Conservation (phyloP, 306 rosid species). For the Dicorynia guianensis region DNA sequence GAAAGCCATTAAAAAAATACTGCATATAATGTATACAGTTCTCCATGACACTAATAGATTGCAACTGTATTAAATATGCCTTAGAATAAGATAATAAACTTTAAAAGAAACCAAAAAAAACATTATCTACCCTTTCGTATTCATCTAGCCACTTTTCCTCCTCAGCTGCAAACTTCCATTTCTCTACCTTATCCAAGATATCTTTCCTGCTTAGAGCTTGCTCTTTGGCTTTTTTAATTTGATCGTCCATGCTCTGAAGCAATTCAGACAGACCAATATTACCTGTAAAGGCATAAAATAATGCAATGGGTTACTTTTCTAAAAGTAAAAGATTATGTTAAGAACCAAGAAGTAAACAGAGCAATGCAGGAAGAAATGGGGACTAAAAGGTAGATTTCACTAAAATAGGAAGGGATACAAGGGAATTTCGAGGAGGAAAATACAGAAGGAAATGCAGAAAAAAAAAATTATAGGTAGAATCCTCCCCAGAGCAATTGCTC, state of each 20-base stretch:
- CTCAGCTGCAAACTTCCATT: slow-evolving; percentile 82
- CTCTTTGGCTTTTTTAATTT: slow-evolving; percentile 79
- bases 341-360: too few species aligned
- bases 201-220: slow-evolving; percentile 90
- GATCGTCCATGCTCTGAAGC: slow-evolving; percentile 89
- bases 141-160: slow-evolving; percentile 98
- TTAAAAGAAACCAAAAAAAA: slow-evolving; percentile 5
- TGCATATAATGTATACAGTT: neutral
- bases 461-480: too few species aligned
- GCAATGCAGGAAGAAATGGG: too few species aligned
- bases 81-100: neutral
- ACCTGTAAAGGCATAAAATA: slow-evolving; percentile 55
- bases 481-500: too few species aligned
- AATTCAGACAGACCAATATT: slow-evolving; percentile 62
- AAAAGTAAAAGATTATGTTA: too few species aligned
- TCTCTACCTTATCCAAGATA: slow-evolving; percentile 87
- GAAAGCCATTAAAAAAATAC: too few species aligned
- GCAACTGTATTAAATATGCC: slow-evolving; percentile 2
- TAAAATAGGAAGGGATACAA: too few species aligned
- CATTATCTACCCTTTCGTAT: slow-evolving; percentile 78
- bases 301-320: too few species aligned
- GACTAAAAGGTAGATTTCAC: too few species aligned
- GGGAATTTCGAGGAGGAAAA: too few species aligned
- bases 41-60: slow-evolving; percentile 12
- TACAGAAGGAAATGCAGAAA: neutral